Conservation (phyloP, 495 filamentous ascomycete species). For the Thozetella sp. region DNA sequence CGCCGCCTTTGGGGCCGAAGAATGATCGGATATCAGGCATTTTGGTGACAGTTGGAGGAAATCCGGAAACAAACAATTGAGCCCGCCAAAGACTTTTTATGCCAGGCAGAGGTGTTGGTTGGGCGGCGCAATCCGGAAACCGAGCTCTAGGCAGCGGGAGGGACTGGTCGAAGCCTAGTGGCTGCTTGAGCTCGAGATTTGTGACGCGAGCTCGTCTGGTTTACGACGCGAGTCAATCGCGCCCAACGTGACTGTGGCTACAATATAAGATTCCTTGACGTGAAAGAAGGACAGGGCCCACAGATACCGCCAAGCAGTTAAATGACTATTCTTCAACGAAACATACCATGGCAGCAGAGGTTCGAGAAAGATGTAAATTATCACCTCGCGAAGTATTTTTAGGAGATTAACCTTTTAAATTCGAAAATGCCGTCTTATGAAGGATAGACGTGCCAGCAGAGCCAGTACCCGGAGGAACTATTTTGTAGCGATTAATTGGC, state of each 20-base stretch:
- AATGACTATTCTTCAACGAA: too few relatives aligned
- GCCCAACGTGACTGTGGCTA: not conserved
- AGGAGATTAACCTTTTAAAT: too few relatives aligned
- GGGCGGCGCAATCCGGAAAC: not conserved
- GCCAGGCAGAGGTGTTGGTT: not conserved
- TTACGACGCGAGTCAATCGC: not conserved
- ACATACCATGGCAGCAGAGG: too few relatives aligned
- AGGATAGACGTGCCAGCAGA: too few relatives aligned
- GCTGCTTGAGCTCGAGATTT: not conserved
- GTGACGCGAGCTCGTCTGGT: not conserved
- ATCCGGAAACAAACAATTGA: not conserved
- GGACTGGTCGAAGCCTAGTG: not conserved
- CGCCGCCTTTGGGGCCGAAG: conserved; percentile 64
- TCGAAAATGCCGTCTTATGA: not conserved
- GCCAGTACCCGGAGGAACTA: too few relatives aligned
- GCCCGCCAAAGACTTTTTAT: not conserved
- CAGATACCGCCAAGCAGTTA: too few relatives aligned
- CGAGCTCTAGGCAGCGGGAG: not conserved
- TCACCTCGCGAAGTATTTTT: too few relatives aligned
- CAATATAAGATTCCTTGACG: not conserved
- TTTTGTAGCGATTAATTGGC: not conserved
- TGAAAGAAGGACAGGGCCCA: too few relatives aligned
- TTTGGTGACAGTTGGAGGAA: not conserved
- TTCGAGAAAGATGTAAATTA: too few relatives aligned
- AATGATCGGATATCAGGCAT: conserved; percentile 88